Evolutionary conservation across 1,139 yeast genomes (phyloP).

Genomic region (Schwanniomyces etchellsii): DNA sequence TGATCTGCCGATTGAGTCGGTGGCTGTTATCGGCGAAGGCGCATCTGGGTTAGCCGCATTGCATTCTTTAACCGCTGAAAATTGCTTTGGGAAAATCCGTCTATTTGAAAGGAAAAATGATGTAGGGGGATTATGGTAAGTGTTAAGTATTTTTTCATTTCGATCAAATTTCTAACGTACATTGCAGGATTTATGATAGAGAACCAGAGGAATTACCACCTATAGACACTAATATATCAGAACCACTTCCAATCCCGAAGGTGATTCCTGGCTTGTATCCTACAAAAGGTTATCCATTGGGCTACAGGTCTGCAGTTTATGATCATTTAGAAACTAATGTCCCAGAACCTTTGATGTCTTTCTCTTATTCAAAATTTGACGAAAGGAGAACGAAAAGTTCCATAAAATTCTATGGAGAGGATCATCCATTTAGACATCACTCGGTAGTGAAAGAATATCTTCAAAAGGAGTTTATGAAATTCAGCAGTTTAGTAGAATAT

Average conservation of each 20-base stretch:
- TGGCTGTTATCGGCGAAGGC: conserved; percentile 15
- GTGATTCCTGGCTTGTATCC: conserved; percentile 15
- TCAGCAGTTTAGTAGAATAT: conserved; percentile 22
- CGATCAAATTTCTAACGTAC: background rate
- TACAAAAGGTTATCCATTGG: conserved; percentile 5
- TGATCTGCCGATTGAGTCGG: too few species aligned
- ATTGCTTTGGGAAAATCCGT: conserved; percentile 5
- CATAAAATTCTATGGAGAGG: conserved; percentile 14
- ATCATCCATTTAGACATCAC: conserved; percentile 46
- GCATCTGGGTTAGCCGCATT: conserved; percentile 14
- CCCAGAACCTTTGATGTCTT: conserved; percentile 54
- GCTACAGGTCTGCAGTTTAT: conserved; percentile 34
- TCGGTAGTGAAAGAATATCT: conserved; percentile 44
- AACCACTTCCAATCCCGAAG: conserved; percentile 40
- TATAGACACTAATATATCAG: conserved; percentile 8
- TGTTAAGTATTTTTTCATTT: background rate
- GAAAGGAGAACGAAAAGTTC: conserved; percentile 11
- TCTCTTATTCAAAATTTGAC: conserved; percentile 36
- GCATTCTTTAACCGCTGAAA: conserved; percentile 7
- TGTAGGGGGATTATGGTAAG: conserved; percentile 6
- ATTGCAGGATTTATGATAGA: conserved; percentile 32
- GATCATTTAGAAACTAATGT: conserved; percentile 57
- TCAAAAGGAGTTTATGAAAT: conserved; percentile 23
- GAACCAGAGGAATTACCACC: conserved; percentile 14
- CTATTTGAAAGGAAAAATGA: conserved; percentile 5